phyloP scores from a whole-genome alignment of 2,329 filamentous ascomycete genomes.

The Sarocladium brachiariae region DNA sequence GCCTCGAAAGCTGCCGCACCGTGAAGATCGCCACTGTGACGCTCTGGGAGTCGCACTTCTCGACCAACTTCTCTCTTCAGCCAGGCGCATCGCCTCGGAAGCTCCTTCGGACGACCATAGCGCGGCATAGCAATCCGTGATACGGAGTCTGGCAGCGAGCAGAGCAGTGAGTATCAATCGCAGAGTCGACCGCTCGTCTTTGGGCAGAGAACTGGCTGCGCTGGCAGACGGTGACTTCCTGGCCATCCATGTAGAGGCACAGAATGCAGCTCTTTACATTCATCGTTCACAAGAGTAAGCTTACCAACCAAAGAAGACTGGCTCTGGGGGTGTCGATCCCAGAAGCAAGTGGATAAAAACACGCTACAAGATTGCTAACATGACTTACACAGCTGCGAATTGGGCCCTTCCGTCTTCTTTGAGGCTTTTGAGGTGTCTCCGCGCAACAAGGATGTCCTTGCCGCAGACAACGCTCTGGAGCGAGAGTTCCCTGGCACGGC shows the following conservation, averaged over 20 bases:
- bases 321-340: too few species aligned
- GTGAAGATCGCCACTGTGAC: neutral
- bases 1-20: neutral
- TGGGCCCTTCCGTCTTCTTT: conserved; percentile 26
- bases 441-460: conserved; percentile 42
- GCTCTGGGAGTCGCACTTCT: neutral
- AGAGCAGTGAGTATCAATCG: neutral
- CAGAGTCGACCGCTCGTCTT: neutral
- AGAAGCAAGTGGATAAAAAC: conserved; percentile 18
- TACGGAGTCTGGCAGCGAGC: conserved; percentile 2
- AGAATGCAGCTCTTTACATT: conserved; percentile 27
- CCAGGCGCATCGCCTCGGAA: neutral
- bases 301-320: too few species aligned
- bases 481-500: conserved; percentile 55
- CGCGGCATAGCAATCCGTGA: conserved; percentile 7
- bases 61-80: neutral
- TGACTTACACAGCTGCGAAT: conserved; percentile 15
- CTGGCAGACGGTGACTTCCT: neutral
- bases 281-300: conserved; percentile 21
- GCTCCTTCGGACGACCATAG: neutral
- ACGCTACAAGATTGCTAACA: neutral
- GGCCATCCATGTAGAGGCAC: conserved; percentile 9
- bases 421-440: conserved; percentile 58
- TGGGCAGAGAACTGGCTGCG: neutral
- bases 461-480: conserved; percentile 40